Evolutionary conservation across 2,329 filamentous ascomycete genomes (phyloP).

Genomic region (Geosmithia flava): DNA sequence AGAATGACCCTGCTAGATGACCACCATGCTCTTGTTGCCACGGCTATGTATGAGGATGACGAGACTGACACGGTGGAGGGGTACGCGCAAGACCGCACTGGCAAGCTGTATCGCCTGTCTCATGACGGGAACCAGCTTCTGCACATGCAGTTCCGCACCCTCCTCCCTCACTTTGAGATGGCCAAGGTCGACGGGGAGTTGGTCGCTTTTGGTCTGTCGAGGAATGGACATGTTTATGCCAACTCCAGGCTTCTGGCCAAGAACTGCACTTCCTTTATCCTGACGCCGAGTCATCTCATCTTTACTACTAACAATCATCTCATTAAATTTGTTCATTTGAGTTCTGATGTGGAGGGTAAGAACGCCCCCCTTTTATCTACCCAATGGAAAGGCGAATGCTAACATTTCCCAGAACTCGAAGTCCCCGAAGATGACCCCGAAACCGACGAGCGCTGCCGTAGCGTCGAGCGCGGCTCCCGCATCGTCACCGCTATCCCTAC

Average conservation of each 20-base stretch:
- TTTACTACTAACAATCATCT: slow-evolving; percentile 89
- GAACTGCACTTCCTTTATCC: slow-evolving; percentile 83
- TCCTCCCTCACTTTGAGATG: slow-evolving; percentile 41
- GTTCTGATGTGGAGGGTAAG: slow-evolving; percentile 48
- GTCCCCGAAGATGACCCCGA: slow-evolving; percentile 82
- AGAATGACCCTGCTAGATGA: slow-evolving; percentile 7
- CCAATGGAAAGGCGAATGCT: slow-evolving; percentile 5
- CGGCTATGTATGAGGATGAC: slow-evolving; percentile 17
- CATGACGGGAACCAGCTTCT: slow-evolving; percentile 18
- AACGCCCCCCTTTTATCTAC: not conserved
- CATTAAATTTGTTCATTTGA: slow-evolving; percentile 83
- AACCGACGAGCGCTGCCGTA: slow-evolving; percentile 82
- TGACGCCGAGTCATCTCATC: slow-evolving; percentile 73
- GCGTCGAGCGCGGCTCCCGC: slow-evolving; percentile 77
- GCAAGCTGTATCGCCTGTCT: slow-evolving; percentile 28
- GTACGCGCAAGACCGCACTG: slow-evolving; percentile 32
- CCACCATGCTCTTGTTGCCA: slow-evolving; percentile 12
- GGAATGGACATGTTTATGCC: slow-evolving; percentile 66
- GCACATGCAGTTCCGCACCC: slow-evolving; percentile 25
- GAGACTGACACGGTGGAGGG: slow-evolving; percentile 11
- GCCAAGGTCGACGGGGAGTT: slow-evolving; percentile 27
- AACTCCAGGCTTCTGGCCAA: slow-evolving; percentile 63
- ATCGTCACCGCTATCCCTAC: slow-evolving; percentile 85
- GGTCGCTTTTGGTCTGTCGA: slow-evolving; percentile 52
- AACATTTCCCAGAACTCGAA: slow-evolving; percentile 51